Conservation (phyloP, 139 green algal species). For the Tetraselmis chui region DNA sequence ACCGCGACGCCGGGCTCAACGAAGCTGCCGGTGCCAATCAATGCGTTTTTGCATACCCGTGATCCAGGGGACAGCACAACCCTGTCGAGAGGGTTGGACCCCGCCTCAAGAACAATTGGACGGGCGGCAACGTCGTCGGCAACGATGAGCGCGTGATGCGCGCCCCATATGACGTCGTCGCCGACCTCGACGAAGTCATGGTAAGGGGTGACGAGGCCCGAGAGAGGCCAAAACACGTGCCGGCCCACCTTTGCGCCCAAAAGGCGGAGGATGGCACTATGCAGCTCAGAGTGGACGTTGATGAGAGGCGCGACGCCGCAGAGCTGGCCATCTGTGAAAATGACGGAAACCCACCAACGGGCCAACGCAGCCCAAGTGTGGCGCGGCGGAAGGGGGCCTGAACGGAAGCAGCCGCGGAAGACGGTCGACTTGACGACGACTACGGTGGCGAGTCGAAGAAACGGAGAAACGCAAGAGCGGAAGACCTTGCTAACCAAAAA, state of each 20-base stretch:
- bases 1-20: neutral
- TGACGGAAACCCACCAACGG: neutral
- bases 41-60: neutral
- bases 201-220: slow-evolving; percentile 12
- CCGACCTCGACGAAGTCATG: slow-evolving; percentile 25
- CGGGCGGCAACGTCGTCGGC: slow-evolving; percentile 4
- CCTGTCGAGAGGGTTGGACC: slow-evolving; percentile 16
- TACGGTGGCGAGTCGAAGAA: neutral
- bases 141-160: slow-evolving; percentile 3
- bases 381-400: slow-evolving; percentile 3
- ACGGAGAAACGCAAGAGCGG: neutral
- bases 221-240: slow-evolving; percentile 22
- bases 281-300: slow-evolving; percentile 6
- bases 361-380: slow-evolving; percentile 6
- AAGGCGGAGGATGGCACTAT: neutral
- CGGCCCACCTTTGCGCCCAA: slow-evolving; percentile 12
- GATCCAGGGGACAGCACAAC: slow-evolving; percentile 14
- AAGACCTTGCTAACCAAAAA: neutral
- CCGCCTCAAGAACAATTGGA: slow-evolving; percentile 7
- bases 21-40: neutral
- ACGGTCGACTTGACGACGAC: neutral
- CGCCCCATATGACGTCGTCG: slow-evolving; percentile 27
- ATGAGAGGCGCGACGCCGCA: slow-evolving; percentile 20
- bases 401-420: neutral
- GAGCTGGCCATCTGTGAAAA: neutral